Evolutionary conservation across 2,329 filamentous ascomycete species (phyloP).

Genomic region (Colletotrichum sansevieriae): DNA sequence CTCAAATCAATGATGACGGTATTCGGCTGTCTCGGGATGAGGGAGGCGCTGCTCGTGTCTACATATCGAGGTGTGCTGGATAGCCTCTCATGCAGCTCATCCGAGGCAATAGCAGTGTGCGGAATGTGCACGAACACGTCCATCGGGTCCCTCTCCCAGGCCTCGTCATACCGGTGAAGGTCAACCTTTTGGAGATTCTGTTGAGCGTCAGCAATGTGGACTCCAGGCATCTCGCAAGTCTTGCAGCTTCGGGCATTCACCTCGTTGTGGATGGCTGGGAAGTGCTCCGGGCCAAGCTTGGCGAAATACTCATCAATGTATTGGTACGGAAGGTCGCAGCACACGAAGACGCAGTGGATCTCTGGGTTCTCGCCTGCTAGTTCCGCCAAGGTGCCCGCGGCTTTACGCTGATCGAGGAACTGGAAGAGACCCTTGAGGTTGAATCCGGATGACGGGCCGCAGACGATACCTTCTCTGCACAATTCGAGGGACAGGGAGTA

Average conservation of each 20-base stretch:
- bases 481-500: conserved; percentile 66
- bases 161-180: conserved; percentile 66
- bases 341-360: conserved; percentile 69
- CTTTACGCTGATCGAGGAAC: conserved; percentile 63
- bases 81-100: conserved; percentile 10
- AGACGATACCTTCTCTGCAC: conserved; percentile 69
- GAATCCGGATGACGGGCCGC: conserved; percentile 72
- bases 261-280: conserved; percentile 62
- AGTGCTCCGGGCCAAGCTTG: conserved; percentile 62
- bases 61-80: conserved; percentile 31
- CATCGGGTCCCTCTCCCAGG: conserved; percentile 62
- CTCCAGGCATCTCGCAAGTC: neutral
- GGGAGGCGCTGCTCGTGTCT: conserved; percentile 17
- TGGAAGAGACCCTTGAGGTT: conserved; percentile 66
- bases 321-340: conserved; percentile 74
- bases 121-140: conserved; percentile 50
- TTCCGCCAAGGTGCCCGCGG: conserved; percentile 56
- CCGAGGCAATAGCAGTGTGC: neutral
- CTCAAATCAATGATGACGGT: conserved; percentile 60
- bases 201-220: conserved; percentile 42
- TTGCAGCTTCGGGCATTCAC: conserved; percentile 40
- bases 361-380: conserved; percentile 60
- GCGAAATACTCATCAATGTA: conserved; percentile 72
- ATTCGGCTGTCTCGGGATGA: conserved; percentile 42
- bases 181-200: conserved; percentile 63